Evolutionary conservation across 345 rosid genomes (phyloP).

Genomic region (Mercurialis annua): DNA sequence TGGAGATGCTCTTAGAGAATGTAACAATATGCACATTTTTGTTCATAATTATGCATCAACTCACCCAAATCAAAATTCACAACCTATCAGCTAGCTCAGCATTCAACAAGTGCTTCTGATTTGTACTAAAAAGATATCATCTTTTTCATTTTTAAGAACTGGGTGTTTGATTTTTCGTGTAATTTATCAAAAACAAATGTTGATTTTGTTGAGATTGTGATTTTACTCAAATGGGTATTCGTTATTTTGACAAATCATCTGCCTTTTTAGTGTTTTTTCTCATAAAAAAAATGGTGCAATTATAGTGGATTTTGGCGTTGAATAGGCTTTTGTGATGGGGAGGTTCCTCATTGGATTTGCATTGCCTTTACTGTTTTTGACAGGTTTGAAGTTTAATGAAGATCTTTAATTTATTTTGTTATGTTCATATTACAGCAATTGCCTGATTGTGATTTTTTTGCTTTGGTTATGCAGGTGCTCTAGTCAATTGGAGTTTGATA

Average conservation of each 20-base stretch:
- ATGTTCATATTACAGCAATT: too few relatives aligned
- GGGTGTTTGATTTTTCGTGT: neutral
- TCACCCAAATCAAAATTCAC: too few relatives aligned
- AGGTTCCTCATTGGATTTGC: constrained; percentile 39
- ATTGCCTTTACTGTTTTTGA: constrained; percentile 46
- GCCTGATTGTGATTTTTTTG: neutral
- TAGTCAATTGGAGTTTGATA: constrained; percentile 43
- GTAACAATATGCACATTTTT: too few relatives aligned
- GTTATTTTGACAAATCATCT: constrained; percentile 1
- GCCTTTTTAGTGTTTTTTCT: too few relatives aligned
- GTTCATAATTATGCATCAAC: too few relatives aligned
- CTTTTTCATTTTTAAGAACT: neutral
- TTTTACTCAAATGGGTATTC: constrained; percentile 4
- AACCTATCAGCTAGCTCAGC: neutral
- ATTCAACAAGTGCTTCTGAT: neutral
- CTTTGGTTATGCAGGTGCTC: constrained; percentile 37
- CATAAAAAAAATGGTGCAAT: neutral
- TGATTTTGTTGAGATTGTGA: neutral
- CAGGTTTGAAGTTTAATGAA: too few relatives aligned
- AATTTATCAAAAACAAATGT: neutral
- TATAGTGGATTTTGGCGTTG: neutral
- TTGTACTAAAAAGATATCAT: neutral
- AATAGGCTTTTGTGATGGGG: constrained; percentile 29
- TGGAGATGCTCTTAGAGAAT: too few relatives aligned
- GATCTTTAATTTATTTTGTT: too few relatives aligned